phyloP scores from a whole-genome alignment of 1,284 basidiomycete species.

The Sphaerobolus stellatus region DNA sequence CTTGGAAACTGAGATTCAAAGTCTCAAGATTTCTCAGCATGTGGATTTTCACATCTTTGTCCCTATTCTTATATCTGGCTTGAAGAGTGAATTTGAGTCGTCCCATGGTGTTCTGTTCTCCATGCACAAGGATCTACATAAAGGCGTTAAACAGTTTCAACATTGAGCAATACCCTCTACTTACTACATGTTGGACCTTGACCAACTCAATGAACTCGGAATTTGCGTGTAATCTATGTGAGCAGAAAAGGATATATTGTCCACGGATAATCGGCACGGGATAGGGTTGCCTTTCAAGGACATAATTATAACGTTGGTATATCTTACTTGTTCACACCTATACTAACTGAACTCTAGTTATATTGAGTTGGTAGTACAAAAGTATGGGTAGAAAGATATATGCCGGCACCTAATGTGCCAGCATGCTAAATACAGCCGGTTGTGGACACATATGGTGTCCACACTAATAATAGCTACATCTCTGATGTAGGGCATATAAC shows the following conservation, averaged over 20 bases:
- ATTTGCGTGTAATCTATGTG: constrained; percentile 99
- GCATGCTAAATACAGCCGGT: too few species aligned
- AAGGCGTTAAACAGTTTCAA: too few species aligned
- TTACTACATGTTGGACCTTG: constrained; percentile 92
- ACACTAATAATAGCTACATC: too few species aligned
- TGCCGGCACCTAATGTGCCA: too few species aligned
- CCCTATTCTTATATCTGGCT: constrained; percentile 84
- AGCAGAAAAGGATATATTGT: constrained; percentile 97
- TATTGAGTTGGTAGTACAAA: too few species aligned
- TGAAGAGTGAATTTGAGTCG: constrained; percentile 87
- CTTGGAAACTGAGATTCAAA: constrained; percentile 87
- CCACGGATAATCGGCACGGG: constrained; percentile 89
- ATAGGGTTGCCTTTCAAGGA: constrained; percentile 83
- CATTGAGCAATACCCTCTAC: constrained; percentile 10
- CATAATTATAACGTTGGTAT: too few species aligned
- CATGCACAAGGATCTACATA: constrained; percentile 88
- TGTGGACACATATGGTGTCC: too few species aligned
- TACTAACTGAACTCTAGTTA: too few species aligned
- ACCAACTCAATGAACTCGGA: constrained; percentile 95
- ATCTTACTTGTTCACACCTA: too few species aligned
- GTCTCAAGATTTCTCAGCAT: constrained; percentile 93
- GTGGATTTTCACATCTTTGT: constrained; percentile 96
- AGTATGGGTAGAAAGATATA: too few species aligned
- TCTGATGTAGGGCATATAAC: too few species aligned
- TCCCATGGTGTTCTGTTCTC: constrained; percentile 94